Percentiles rank a stretch among this genome's conserved stretches.
These are phyloP conservation scores for Alloteropsis angusta DNA, from an alignment of 202 grass and related monocot genomes.

Conservation along the genomic window DNA sequence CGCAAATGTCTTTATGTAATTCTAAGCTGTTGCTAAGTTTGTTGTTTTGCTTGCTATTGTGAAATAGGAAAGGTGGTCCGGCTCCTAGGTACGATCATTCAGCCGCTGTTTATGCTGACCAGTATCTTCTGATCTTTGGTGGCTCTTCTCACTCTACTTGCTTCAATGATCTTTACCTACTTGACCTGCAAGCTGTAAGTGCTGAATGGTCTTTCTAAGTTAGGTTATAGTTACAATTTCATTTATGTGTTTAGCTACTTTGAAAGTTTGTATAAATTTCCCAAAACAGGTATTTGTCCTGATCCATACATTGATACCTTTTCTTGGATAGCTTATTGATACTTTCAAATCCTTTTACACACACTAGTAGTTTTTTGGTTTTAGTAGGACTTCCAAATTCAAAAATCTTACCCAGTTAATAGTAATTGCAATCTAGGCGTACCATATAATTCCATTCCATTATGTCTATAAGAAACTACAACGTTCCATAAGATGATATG, in stretches of 20 bases:
- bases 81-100: background rate
- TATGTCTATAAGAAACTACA: slow-evolving; percentile 4
- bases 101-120: slow-evolving; percentile 30
- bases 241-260: background rate
- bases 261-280: background rate
- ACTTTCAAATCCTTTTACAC: background rate
- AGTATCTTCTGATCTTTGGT: slow-evolving; percentile 91
- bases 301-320: background rate
- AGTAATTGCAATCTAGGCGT: background rate
- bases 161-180: slow-evolving; percentile 87
- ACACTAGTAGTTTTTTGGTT: background rate
- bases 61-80: slow-evolving; percentile 51
- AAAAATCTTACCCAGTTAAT: slow-evolving; percentile 6
- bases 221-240: background rate
- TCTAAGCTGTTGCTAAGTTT: background rate
- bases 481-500: background rate
- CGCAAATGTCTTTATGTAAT: slow-evolving; percentile 11
- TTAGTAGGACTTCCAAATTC: slow-evolving; percentile 1
- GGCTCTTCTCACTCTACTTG: slow-evolving; percentile 89
- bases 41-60: slow-evolving; percentile 14
- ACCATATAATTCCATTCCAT: slow-evolving; percentile 2
- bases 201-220: background rate
- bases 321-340: background rate
- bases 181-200: slow-evolving; percentile 79
- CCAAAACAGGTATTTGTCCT: background rate